Base-by-base conservation (phyloP, 495 filamentous ascomycete genomes). In the Penicillium ochrochloron region DNA sequence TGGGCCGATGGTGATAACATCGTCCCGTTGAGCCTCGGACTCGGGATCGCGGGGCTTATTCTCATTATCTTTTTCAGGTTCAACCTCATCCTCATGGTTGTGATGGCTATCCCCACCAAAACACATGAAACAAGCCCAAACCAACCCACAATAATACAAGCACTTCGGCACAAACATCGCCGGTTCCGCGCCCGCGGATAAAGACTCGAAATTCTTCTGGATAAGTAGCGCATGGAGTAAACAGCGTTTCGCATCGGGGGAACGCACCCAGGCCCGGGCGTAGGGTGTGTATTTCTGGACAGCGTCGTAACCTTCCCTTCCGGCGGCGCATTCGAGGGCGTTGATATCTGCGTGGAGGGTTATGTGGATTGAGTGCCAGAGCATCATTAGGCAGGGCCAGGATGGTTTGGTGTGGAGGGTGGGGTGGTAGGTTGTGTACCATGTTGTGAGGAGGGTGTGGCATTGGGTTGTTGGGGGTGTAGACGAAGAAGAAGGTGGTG, bases 311-410 rank as follows among this genome's bases (percentile, higher is more conserved):
- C 73, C 73, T 21, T 75, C 73, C 8, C 71, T 60, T 1, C 71
- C 69, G 5, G 62, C 55, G 21, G 64, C 71, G 17, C 63, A 64
- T 59, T 75, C 73, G 8, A 78, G 63, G 12, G 64, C 59, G 46
- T 76, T 68, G 14, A 73, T 66, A 52, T 77, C 66, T 12, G 63
- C 54, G 63, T 68, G 69, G 0, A 73, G 52, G 23, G 59, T 59
- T 19, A 76, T 73, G 67, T 75, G 76, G 17, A 64, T 64, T 9
- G 63, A 55, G 54, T 79, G 75, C 76, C 76, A 77, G 23, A 76
- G 69, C 17, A 70, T 66, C 56, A 70, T 67, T 5, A 73, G 67
- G 59, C 60, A 65, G 33, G 60, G 54, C 54, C 60, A 66, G 37
- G 35, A 25, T n/a, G 64, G 27, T 23, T 54, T 62, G 25, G 27